Evolutionary conservation across 2,329 filamentous ascomycete genomes (phyloP).

Genomic region (Stromatinia cepivora): DNA sequence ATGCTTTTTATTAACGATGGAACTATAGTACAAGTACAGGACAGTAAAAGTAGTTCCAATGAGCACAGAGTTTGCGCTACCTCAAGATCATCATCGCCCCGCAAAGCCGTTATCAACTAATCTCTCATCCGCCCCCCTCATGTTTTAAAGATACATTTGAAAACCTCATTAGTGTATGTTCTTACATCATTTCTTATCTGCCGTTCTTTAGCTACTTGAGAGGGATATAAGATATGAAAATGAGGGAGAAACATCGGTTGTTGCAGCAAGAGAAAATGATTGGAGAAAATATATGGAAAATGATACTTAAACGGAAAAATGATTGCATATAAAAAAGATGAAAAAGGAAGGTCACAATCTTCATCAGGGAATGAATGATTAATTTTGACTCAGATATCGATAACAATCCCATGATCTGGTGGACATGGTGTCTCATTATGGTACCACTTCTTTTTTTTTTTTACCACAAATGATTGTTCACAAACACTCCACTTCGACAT

Average conservation of each 20-base stretch:
- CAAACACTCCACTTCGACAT: background rate
- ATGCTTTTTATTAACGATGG: background rate
- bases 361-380: background rate
- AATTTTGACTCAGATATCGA: background rate
- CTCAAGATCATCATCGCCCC: background rate
- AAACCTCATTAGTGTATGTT: background rate
- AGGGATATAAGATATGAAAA: background rate
- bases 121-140: background rate
- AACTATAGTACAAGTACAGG: background rate
- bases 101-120: background rate
- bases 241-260: background rate
- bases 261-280: background rate
- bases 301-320: background rate
- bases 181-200: slow-evolving; percentile 6
- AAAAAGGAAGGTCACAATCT: slow-evolving; percentile 7
- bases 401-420: too few species aligned
- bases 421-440: too few species aligned
- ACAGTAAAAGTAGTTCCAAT: background rate
- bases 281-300: background rate
- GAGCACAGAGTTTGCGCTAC: background rate
- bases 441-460: too few species aligned
- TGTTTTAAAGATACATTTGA: background rate
- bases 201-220: background rate
- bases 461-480: too few species aligned
- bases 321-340: background rate